Percentiles rank a stretch among this genome's conserved stretches.
Evolutionary conservation across 495 filamentous ascomycete genomes (phyloP).

Genomic region (Annulohypoxylon stygium): DNA sequence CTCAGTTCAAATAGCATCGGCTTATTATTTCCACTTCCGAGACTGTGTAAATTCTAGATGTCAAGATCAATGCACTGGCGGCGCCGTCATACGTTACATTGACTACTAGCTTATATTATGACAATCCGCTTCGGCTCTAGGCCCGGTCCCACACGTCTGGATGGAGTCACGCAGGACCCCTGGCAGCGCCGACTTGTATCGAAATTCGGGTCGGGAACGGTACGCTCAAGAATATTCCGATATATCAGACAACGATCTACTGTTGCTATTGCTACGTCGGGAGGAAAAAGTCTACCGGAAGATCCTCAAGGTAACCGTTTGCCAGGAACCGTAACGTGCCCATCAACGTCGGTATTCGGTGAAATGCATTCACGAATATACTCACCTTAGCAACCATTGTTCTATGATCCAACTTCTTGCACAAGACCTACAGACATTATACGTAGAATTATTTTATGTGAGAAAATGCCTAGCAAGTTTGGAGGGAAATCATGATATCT

Average conservation of each 20-base stretch:
- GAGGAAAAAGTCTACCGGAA: slow-evolving; percentile 2
- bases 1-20: slow-evolving; percentile 45
- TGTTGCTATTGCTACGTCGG: slow-evolving; percentile 15
- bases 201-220: slow-evolving; percentile 63
- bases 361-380: slow-evolving; percentile 3
- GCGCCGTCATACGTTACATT: slow-evolving; percentile 69
- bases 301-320: slow-evolving; percentile 8
- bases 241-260: neutral
- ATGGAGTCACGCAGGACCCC: slow-evolving; percentile 41
- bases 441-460: neutral
- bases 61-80: slow-evolving; percentile 62
- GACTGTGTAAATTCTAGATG: slow-evolving; percentile 20
- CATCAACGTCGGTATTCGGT: neutral
- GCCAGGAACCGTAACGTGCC: slow-evolving; percentile 15
- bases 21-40: slow-evolving; percentile 36
- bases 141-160: slow-evolving; percentile 32
- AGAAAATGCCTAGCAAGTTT: no score
- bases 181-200: slow-evolving; percentile 60
- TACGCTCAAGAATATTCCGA: slow-evolving; percentile 66
- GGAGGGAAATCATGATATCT: no score
- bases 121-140: slow-evolving; percentile 16
- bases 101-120: slow-evolving; percentile 63
- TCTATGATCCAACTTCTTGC: neutral
- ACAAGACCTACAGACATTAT: neutral
- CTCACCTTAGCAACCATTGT: slow-evolving; percentile 34